These are phyloP conservation scores for Yarrowia alimentaria DNA, from an alignment of 805 yeast species.

Conservation along the genomic window DNA sequence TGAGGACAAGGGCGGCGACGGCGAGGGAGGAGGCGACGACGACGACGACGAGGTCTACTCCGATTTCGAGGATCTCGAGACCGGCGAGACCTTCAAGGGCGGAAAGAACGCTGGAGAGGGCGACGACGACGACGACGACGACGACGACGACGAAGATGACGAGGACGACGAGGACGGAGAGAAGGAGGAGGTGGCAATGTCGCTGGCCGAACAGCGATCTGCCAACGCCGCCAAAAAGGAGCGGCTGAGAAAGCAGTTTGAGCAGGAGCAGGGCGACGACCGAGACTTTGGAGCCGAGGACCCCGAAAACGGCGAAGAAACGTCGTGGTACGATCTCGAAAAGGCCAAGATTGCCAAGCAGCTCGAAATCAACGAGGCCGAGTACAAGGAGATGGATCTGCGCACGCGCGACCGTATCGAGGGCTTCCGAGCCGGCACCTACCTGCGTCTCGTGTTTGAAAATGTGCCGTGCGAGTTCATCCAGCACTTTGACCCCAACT, in stretches of 20 bases:
- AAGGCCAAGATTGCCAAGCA: conserved; percentile 97
- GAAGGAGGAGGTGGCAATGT: conserved; percentile 40
- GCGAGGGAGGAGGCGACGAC: conserved; percentile 35
- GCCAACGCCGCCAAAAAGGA: conserved; percentile 86
- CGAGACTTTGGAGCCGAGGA: conserved; percentile 75
- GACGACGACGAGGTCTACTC: conserved; percentile 42
- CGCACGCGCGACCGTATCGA: conserved; percentile 79
- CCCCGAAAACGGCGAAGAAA: conserved; percentile 62
- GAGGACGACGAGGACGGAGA: conserved; percentile 42
- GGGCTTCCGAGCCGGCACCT: conserved; percentile 91
- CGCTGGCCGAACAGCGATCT: conserved; percentile 70
- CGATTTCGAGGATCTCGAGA: conserved; percentile 47
- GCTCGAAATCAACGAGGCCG: conserved; percentile 82
- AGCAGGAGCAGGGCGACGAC: conserved; percentile 70
- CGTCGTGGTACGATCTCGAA: conserved; percentile 96
- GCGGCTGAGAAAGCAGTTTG: conserved; percentile 82
- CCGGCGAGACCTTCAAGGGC: conserved; percentile 35
- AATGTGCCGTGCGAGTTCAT: conserved; percentile 85
- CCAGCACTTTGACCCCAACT: conserved; percentile 79
- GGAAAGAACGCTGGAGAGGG: conserved; percentile 28
- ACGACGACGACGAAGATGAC: conserved; percentile 38
- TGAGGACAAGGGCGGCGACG: conserved; percentile 32
- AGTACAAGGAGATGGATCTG: conserved; percentile 61
- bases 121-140: conserved; percentile 35
- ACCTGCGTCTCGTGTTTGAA: conserved; percentile 84